Conservation (phyloP, 177 flowering plant genomes). For the Vitis hybrid region DNA sequence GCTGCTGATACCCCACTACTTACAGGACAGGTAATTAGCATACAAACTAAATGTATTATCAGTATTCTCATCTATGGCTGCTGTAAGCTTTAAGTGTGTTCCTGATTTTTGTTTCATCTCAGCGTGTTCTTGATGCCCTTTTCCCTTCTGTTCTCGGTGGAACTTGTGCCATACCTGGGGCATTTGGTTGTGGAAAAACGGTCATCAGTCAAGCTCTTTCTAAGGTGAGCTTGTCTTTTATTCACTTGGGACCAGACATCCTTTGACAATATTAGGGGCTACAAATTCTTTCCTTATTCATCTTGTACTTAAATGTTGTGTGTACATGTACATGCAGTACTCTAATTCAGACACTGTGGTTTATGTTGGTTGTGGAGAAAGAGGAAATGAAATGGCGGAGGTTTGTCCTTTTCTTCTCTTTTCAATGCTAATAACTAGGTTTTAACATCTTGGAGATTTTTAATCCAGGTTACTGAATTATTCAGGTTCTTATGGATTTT, state of each 20-base stretch:
- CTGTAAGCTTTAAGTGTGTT: not conserved
- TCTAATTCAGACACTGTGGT: constrained; percentile 98
- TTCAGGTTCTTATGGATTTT: constrained; percentile 98
- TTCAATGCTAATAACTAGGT: not conserved
- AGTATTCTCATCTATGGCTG: constrained; percentile 4
- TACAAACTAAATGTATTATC: not conserved
- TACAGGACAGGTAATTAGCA: constrained; percentile 81
- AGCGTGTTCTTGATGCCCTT: constrained; percentile 99
- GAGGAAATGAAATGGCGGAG: constrained; percentile 99
- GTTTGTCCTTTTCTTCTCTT: constrained; percentile 30
- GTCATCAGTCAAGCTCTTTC: constrained; percentile 99
- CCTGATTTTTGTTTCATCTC: constrained; percentile 25
- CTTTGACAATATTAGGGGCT: constrained; percentile 3
- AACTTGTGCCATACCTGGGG: constrained; percentile 99
- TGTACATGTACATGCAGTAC: constrained; percentile 64
- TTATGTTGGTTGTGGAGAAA: constrained; percentile 99
- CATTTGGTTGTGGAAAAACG: constrained; percentile 99
- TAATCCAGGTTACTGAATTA: not conserved
- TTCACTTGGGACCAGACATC: not conserved
- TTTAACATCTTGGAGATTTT: not conserved
- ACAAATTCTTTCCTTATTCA: not conserved
- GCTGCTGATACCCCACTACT: constrained; percentile 98
- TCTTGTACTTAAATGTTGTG: constrained; percentile 9
- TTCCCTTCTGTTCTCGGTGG: constrained; percentile 99
- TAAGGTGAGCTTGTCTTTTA: constrained; percentile 51